These are phyloP conservation scores for Tulasnella calospora DNA, from an alignment of 768 basidiomycete species.

Conservation along the genomic window DNA sequence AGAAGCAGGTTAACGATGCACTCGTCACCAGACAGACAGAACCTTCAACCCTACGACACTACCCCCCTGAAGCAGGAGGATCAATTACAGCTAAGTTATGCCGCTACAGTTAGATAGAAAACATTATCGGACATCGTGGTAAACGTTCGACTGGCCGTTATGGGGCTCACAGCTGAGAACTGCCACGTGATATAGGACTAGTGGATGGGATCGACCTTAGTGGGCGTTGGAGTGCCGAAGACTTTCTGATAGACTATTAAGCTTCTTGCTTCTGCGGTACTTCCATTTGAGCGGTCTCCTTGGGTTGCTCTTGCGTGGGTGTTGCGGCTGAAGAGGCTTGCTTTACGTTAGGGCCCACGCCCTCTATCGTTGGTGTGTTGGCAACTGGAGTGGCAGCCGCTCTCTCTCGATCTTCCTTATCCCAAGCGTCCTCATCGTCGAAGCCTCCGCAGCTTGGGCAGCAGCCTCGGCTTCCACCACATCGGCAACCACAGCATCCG, in stretches of 20 bases:
- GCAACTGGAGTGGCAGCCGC: slow-evolving; percentile 20
- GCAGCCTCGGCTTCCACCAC: neutral
- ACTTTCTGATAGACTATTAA: neutral
- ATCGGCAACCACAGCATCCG: slow-evolving; percentile 6
- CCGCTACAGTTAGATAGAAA: neutral
- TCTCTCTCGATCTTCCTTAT: slow-evolving; percentile 35
- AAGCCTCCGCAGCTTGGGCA: slow-evolving; percentile 17
- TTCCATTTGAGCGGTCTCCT: neutral
- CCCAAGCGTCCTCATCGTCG: slow-evolving; percentile 18
- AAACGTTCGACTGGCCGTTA: neutral
- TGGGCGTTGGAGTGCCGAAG: neutral
- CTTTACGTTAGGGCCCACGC: neutral
- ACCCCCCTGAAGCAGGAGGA: neutral
- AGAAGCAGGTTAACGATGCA: neutral
- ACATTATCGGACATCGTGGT: neutral
- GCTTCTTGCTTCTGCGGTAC: neutral
- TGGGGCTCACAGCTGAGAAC: neutral
- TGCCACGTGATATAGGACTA: neutral
- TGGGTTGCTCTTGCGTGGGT: neutral
- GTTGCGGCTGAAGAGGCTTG: neutral
- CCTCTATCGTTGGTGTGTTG: neutral
- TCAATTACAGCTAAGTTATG: neutral
- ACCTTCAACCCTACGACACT: neutral
- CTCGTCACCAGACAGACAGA: neutral
- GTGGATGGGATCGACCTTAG: neutral